phyloP scores from a whole-genome alignment of 2,329 filamentous ascomycete genomes.

The Cercospora zeina region DNA sequence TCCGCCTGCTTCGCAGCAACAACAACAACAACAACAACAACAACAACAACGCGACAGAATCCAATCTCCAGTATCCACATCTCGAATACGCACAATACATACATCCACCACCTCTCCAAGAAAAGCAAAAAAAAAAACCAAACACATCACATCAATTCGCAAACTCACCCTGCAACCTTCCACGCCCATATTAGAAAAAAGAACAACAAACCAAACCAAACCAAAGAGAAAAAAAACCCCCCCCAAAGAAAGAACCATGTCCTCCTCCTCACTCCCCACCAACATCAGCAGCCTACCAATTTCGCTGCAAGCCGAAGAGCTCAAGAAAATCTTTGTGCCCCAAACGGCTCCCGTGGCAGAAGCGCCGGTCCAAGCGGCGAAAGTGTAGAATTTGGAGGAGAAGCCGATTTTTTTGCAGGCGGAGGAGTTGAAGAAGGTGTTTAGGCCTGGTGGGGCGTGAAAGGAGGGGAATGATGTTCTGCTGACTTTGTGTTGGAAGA shows the following conservation, averaged over 20 bases:
- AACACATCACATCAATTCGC: no score
- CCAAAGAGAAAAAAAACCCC: no score
- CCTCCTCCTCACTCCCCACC: neutral
- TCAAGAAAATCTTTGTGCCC: neutral
- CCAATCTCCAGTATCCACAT: no score
- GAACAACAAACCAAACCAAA: no score
- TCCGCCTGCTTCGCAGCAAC: neutral
- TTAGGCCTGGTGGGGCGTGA: neutral
- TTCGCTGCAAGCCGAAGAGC: neutral
- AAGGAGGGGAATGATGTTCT: no score
- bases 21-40: neutral
- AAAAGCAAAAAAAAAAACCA: no score
- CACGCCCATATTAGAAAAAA: no score
- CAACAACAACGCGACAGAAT: no score
- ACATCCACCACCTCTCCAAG: no score
- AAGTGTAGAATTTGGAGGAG: neutral
- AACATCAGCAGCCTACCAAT: neutral
- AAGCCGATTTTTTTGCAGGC: constrained; percentile 4
- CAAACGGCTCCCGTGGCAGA: neutral
- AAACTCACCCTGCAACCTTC: no score
- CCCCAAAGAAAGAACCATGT: neutral
- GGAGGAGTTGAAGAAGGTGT: constrained; percentile 14
- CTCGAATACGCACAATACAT: no score
- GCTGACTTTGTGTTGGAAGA: no score
- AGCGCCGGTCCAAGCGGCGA: neutral